Percentiles rank a stretch among this genome's conserved stretches.
These are phyloP conservation scores for Saccharomyces mikatae DNA, from an alignment of 805 yeast genomes.

Conservation along the genomic window DNA sequence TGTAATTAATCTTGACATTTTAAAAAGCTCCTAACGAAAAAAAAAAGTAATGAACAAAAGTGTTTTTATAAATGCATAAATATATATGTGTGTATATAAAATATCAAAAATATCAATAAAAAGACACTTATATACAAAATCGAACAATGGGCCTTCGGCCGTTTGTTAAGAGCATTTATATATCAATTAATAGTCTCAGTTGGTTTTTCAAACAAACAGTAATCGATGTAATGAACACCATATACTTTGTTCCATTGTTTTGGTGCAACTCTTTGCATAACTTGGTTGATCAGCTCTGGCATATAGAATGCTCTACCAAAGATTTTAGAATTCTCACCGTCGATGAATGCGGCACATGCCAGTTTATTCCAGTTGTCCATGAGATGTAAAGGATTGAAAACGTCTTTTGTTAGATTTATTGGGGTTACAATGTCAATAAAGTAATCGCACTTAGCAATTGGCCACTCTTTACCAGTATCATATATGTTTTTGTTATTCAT, in stretches of 20 bases:
- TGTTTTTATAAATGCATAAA: not conserved
- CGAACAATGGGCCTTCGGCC: not conserved
- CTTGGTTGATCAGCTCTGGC: slow-evolving; percentile 34
- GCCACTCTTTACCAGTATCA: slow-evolving; percentile 48
- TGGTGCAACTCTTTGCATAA: slow-evolving; percentile 14
- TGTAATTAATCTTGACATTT: not conserved
- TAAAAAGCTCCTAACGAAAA: not conserved
- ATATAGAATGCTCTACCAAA: slow-evolving; percentile 47
- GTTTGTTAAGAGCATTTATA: not conserved
- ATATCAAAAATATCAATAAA: not conserved
- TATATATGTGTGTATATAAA: not conserved
- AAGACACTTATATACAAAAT: not conserved
- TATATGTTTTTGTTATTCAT: slow-evolving; percentile 73
- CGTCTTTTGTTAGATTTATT: slow-evolving; percentile 39
- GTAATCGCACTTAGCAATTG: slow-evolving; percentile 52
- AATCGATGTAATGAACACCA: slow-evolving; percentile 40
- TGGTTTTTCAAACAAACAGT: slow-evolving; percentile 38
- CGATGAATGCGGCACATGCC: slow-evolving; percentile 42
- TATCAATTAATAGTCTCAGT: not conserved
- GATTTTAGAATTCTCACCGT: slow-evolving; percentile 46
- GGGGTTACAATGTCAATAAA: slow-evolving; percentile 55
- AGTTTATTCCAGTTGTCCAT: slow-evolving; percentile 41
- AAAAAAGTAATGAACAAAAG: not conserved
- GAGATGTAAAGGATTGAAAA: slow-evolving; percentile 24
- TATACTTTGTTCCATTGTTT: slow-evolving; percentile 16